Evolutionary conservation across 2,329 filamentous ascomycete species (phyloP).

Genomic region (Arachnopeziza araneosa): DNA sequence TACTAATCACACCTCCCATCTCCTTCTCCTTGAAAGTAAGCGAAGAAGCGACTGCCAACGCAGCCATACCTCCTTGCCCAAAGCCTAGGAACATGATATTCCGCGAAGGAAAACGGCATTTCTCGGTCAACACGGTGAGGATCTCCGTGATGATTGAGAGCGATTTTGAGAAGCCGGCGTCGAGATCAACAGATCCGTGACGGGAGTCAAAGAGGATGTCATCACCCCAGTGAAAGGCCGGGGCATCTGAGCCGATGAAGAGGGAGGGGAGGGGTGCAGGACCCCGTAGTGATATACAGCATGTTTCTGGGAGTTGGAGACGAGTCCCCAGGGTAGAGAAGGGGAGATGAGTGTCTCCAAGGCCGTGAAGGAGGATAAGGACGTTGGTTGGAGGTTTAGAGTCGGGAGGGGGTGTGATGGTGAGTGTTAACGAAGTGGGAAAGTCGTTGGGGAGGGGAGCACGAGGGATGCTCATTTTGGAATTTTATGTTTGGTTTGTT

Average conservation of each 20-base stretch:
- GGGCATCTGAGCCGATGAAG: conserved; percentile 26
- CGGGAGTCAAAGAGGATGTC: conserved; percentile 50
- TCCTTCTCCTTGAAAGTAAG: conserved; percentile 29
- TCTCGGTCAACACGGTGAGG: conserved; percentile 40
- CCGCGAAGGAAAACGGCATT: conserved; percentile 43
- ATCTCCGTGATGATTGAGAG: conserved; percentile 37
- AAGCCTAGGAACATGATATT: conserved; percentile 50
- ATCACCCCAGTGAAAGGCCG: conserved; percentile 53
- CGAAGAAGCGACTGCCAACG: conserved; percentile 27
- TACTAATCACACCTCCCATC: conserved; percentile 53
- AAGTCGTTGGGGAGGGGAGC: conserved; percentile 41
- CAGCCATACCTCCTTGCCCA: conserved; percentile 53
- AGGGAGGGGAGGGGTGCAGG: conserved; percentile 53
- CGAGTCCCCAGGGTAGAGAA: conserved; percentile 54
- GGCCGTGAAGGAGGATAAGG: conserved; percentile 62
- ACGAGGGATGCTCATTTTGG: conserved; percentile 1
- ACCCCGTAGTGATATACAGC: conserved; percentile 55
- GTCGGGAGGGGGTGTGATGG: conserved; percentile 29
- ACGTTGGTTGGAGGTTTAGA: conserved; percentile 46
- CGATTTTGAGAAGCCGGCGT: conserved; percentile 44
- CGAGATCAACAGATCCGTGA: conserved; percentile 46
- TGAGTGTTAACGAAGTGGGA: conserved; percentile 36
- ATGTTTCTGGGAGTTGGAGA: conserved; percentile 59
- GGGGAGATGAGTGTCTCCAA: conserved; percentile 56
- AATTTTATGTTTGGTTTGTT: conserved; percentile 4